Conservation (phyloP, 108 stramenopile genomes). For the Fragilariopsis cylindrus region DNA sequence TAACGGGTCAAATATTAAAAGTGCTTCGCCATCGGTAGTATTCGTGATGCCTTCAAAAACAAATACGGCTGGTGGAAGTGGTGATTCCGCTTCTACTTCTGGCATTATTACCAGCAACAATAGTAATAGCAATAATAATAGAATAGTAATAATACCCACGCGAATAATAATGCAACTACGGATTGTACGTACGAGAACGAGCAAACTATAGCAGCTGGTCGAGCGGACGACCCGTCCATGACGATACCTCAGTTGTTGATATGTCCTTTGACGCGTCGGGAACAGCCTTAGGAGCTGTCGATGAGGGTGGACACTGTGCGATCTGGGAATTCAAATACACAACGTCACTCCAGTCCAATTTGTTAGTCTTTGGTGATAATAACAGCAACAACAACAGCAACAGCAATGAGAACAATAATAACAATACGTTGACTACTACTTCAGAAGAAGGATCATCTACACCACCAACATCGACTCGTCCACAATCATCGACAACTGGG, state of each 20-base stretch:
- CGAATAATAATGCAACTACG: neutral
- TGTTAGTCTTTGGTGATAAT: conserved; percentile 2
- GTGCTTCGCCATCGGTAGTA: neutral
- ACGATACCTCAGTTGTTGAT: conserved; percentile 34
- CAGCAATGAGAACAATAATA: neutral
- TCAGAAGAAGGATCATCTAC: neutral
- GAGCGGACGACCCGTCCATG: neutral
- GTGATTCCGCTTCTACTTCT: neutral
- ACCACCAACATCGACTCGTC: neutral
- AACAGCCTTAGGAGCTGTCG: conserved; percentile 46
- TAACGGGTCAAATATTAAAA: neutral
- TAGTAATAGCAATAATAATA: neutral
- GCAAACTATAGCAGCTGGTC: neutral
- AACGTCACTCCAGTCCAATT: conserved; percentile 22
- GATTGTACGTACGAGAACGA: conserved; percentile 1
- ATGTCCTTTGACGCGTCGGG: conserved; percentile 50
- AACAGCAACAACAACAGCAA: neutral
- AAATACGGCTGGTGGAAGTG: neutral
- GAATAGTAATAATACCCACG: neutral
- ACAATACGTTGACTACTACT: conserved; percentile 9
- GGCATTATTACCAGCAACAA: neutral
- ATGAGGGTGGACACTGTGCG: conserved; percentile 44
- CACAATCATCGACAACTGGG: neutral
- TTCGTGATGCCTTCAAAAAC: neutral
- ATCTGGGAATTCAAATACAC: conserved; percentile 51